Evolutionary conservation across 2,329 filamentous ascomycete genomes (phyloP), one percentile per base, ranked within the genome.

Genomic region (Cytospora paraplurivora): DNA sequence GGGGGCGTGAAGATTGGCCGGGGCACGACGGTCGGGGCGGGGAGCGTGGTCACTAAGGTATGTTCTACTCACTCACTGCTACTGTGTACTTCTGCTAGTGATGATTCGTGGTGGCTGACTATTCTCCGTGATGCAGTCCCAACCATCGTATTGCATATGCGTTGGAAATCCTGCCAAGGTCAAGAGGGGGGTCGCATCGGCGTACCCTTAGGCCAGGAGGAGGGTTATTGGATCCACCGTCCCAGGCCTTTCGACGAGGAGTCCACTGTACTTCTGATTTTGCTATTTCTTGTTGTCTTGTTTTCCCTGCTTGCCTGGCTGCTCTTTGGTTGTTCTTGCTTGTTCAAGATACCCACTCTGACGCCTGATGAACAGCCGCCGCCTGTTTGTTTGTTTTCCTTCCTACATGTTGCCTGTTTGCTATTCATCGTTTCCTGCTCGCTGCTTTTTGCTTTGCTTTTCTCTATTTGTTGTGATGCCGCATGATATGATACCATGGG

Each of bases 21-120:
- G 72, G 93, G 93, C 5, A 86, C 84, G 62, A 91, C 90, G 0
- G 84, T 97, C 66, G 93, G 91, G 11, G 92, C 93, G 7, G 92
- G 91, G 15, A 91, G 90, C 69, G 88, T 97, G 44, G 93, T 97
- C 27, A 93, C 91, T 1, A 94, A 89, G 87, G 81, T 84, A 73
- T 69, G 79, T 71, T 54, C 27, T 27, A 27, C 27, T 27, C 57
- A 34, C 7, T 34, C 35, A 12, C 7, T 49, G 2, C 17, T 1
- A 11, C 34, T 59, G 2, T 59, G 2, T 12, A 37, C 2, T 37
- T 2, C 15, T 56, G 1, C 41, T 19, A 17, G 47, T 32, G 33
- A 11, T 44, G 35, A 33, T n/a, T 13, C 44, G 8, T 47, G 19
- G 37, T 60, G 33, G 55, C 52, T 56, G 7, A 44, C 19, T 17